Conservation (phyloP, 164 flowering plant genomes). For the Tetrastigma voinierianum region DNA sequence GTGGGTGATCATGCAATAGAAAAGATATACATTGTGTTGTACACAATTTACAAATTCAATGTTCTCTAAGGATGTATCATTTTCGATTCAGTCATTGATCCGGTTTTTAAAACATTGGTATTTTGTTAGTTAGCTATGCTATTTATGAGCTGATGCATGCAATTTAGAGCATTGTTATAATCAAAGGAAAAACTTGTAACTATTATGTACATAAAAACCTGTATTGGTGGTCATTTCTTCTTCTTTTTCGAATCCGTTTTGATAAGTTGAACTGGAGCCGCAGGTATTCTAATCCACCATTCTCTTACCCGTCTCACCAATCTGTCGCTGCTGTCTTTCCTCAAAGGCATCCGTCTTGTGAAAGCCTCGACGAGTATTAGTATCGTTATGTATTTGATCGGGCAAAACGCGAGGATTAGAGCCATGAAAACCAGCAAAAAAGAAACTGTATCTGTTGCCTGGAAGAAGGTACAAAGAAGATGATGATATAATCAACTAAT, state of each 20-base stretch:
- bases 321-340: conserved; percentile 60
- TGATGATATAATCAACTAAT: not conserved
- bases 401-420: conserved; percentile 46
- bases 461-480: conserved; percentile 15
- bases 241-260: conserved; percentile 55
- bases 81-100: no score
- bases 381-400: conserved; percentile 36
- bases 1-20: no score
- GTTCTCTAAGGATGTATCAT: conserved; percentile 7
- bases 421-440: conserved; percentile 42
- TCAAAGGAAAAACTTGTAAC: no score
- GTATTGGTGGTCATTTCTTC: conserved; percentile 38
- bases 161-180: no score
- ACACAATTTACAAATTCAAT: conserved; percentile 3
- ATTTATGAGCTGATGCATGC: no score
- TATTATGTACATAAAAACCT: no score
- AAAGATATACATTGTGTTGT: not conserved
- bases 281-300: conserved; percentile 89
- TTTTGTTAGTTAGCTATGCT: no score
- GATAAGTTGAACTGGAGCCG: conserved; percentile 77
- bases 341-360: conserved; percentile 71
- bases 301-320: conserved; percentile 64
- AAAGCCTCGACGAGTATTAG: conserved; percentile 49
- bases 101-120: no score
- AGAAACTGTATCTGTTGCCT: conserved; percentile 73